Conservation (phyloP, 192 early-diverging fungal genomes). For the Backusella macrospora region DNA sequence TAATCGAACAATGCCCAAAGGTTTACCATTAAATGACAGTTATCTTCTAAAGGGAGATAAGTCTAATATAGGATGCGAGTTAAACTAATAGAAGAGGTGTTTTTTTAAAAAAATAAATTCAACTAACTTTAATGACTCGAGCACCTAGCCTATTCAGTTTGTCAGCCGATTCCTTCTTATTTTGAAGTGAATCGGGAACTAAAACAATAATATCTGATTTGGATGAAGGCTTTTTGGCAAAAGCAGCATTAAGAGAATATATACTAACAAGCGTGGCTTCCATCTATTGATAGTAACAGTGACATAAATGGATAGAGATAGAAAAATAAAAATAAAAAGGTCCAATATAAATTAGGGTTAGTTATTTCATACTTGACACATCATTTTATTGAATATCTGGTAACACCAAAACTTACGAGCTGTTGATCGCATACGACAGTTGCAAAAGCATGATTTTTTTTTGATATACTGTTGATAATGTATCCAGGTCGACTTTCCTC, state of each 20-base stretch:
- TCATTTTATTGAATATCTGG: background rate
- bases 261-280: constrained; percentile 14
- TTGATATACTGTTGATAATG: background rate
- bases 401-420: background rate
- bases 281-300: constrained; percentile 7
- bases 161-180: background rate
- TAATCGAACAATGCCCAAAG: constrained; percentile 23
- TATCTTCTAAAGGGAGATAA: background rate
- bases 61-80: background rate
- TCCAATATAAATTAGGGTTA: constrained; percentile 1
- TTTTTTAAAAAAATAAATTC: no score
- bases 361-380: constrained; percentile 9
- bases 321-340: background rate
- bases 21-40: background rate
- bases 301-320: background rate
- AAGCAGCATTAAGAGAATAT: constrained; percentile 7
- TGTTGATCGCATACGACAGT: constrained; percentile 1
- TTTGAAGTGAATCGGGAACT: background rate
- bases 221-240: constrained; percentile 6
- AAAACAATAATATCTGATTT: constrained; percentile 9
- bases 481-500: background rate
- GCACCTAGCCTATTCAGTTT: background rate
- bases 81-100: background rate
- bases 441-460: background rate
- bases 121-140: constrained; percentile 5